Evolutionary conservation across 73 alveolate species (phyloP), one percentile per base, ranked within the genome.

Genomic region (Uronychia setigera): DNA sequence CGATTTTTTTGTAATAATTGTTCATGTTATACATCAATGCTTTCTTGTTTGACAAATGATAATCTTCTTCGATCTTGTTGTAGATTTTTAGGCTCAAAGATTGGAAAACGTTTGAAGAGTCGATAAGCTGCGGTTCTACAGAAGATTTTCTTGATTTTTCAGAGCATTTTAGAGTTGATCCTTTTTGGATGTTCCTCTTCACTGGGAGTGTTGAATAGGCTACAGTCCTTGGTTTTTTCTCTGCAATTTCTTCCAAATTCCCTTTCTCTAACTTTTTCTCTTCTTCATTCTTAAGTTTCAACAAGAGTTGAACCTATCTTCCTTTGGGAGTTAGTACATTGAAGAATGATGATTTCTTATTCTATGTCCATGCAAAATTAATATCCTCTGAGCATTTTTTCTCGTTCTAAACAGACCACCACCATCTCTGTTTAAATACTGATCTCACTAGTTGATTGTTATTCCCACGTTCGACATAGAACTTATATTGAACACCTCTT

Each of bases 1-100:
- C 82, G 28, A 88, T 76, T 11, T 83, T 79, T 26, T 74, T 77
- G 76, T 88, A 88, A 35, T 75, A 88, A 31, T 74, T 34, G 26
- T 46, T 77, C 86, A 88, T 67, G 74, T 88, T 88, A 0, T 59
- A 32, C 35, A 82, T 77, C 31, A 88, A 59, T 25, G 89, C 90
- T 31, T 81, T 88, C 32, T 88, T 88, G 46, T 80, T 88, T 30
- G 83, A 35, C 31, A 88, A 33, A 76, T 81, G 94, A 78, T 31
- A 88, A 32, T 87, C 80, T n/a, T 76, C 77, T 33, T 74, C 85
- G 28, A 82, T 58, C 59, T 31, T 86, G 58, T 46, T 77, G 87
- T 80, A 88, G 34, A 88, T 29, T 31, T 59, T 82, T 31, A 35
- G 29, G 76, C 76, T 83, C 19, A 19, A 46, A 5, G 19, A 11